Conservation (phyloP, 2,329 filamentous ascomycete genomes). For the Diaporthe sp. region DNA sequence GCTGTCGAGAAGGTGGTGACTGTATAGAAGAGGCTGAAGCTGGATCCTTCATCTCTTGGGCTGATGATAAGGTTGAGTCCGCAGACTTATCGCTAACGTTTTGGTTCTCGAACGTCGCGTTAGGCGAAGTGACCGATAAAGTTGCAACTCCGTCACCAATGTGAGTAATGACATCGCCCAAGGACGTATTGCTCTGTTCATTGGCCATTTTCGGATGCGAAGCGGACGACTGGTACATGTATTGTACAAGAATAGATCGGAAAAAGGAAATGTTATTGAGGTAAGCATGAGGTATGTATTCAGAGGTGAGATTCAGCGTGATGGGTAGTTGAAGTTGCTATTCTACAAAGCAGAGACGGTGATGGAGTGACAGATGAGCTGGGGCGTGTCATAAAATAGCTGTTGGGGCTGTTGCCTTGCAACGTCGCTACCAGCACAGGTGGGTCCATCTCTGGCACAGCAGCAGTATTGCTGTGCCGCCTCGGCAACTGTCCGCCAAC, state of each 20-base stretch:
- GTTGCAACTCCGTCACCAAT: neutral
- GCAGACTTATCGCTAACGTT: neutral
- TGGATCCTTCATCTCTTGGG: neutral
- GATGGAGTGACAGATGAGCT: neutral
- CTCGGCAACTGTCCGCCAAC: no score
- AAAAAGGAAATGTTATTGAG: neutral
- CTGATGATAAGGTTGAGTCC: neutral
- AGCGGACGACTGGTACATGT: neutral
- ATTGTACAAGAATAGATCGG: neutral
- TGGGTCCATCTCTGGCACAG: no score
- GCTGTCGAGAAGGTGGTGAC: neutral
- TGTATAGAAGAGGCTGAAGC: neutral
- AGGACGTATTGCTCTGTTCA: slow-evolving; percentile 7
- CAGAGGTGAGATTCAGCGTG: neutral
- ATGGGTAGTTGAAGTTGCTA: neutral
- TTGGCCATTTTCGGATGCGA: neutral
- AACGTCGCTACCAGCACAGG: neutral
- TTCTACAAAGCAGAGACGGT: neutral
- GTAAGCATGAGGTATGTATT: neutral
- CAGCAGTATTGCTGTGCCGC: no score
- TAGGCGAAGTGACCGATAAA: neutral
- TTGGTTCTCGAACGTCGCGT: neutral
- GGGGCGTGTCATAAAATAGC: neutral
- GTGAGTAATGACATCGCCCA: neutral
- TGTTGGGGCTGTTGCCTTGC: neutral